A percentile compares a stretch with the other conserved stretches of the same genome.
These are phyloP conservation scores for Arthrinium puccinioides DNA, from an alignment of 2,329 filamentous ascomycete species.

Conservation along the genomic window DNA sequence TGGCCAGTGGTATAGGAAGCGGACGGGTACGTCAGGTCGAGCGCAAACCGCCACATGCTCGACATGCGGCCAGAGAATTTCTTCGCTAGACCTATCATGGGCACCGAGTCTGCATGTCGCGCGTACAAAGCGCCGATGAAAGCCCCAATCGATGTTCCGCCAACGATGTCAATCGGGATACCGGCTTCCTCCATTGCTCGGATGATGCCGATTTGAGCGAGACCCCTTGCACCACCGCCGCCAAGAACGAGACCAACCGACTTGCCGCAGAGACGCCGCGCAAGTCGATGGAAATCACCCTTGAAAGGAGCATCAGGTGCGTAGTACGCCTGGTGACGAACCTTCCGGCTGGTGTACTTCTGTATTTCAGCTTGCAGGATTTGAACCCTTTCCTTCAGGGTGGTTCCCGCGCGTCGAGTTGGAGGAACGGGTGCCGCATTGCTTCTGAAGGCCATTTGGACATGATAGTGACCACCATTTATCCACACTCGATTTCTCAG, in stretches of 20 bases:
- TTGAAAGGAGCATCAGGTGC: constrained; percentile 90
- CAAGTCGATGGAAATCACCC: constrained; percentile 91
- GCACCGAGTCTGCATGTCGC: constrained; percentile 90
- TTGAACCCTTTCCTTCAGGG: constrained; percentile 86
- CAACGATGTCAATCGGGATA: constrained; percentile 90
- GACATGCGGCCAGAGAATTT: constrained; percentile 98
- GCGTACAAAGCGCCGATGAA: constrained; percentile 96
- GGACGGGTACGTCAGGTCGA: constrained; percentile 93
- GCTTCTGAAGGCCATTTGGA: constrained; percentile 85
- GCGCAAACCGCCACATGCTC: constrained; percentile 95
- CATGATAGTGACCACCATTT: constrained; percentile 94
- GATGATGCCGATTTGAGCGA: constrained; percentile 90
- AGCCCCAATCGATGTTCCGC: constrained; percentile 91
- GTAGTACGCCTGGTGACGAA: constrained; percentile 84
- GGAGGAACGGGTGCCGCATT: constrained; percentile 68
- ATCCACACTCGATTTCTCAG: constrained; percentile 92
- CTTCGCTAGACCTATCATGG: constrained; percentile 94
- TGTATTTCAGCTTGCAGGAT: constrained; percentile 95
- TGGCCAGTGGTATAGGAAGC: constrained; percentile 97
- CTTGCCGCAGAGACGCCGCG: constrained; percentile 83
- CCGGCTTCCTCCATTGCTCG: constrained; percentile 92
- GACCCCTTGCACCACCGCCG: constrained; percentile 85
- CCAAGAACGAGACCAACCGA: constrained; percentile 91
- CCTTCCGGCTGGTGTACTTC: constrained; percentile 90
- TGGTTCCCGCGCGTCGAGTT: constrained; percentile 72